A percentile compares a stretch with the other conserved stretches of the same genome.
Conservation (phyloP, 2,329 filamentous ascomycete genomes). For the Ascocoryne sarcoides region DNA sequence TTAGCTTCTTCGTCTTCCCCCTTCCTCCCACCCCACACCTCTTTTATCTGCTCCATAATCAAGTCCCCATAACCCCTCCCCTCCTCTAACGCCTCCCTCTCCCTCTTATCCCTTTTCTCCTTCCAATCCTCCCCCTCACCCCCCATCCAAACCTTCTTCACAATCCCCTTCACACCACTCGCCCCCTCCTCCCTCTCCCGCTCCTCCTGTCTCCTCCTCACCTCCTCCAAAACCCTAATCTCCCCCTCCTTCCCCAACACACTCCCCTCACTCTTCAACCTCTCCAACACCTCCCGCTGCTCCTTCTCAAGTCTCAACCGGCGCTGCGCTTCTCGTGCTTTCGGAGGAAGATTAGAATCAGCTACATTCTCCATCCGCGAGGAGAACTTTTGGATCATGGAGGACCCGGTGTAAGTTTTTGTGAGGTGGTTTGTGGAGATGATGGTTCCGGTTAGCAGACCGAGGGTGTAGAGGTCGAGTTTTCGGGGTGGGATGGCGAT, state of each 20-base stretch:
- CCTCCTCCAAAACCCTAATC: conserved; percentile 6
- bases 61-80: conserved; percentile 33
- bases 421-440: conserved; percentile 25
- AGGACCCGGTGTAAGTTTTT: conserved; percentile 23
- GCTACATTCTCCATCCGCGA: conserved; percentile 5
- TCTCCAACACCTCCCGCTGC: neutral
- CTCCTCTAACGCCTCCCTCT: conserved; percentile 28
- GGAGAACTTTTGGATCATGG: conserved; percentile 17
- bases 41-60: conserved; percentile 38
- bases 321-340: conserved; percentile 19
- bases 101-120: conserved; percentile 26
- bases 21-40: conserved; percentile 38
- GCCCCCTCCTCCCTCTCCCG: conserved; percentile 9
- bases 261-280: conserved; percentile 3
- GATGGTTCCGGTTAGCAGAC: conserved; percentile 35
- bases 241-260: conserved; percentile 1
- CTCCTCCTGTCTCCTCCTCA: conserved; percentile 6
- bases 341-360: conserved; percentile 12
- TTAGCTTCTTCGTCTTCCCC: conserved; percentile 27
- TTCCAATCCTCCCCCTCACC: conserved; percentile 36
- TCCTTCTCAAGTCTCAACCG: conserved; percentile 19
- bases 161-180: conserved; percentile 18
- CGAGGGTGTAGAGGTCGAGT: conserved; percentile 51
- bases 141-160: conserved; percentile 50
- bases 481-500: conserved; percentile 51